Base-by-base conservation (phyloP, 352 stramenopile genomes). In the Phytopythium sindhum region DNA sequence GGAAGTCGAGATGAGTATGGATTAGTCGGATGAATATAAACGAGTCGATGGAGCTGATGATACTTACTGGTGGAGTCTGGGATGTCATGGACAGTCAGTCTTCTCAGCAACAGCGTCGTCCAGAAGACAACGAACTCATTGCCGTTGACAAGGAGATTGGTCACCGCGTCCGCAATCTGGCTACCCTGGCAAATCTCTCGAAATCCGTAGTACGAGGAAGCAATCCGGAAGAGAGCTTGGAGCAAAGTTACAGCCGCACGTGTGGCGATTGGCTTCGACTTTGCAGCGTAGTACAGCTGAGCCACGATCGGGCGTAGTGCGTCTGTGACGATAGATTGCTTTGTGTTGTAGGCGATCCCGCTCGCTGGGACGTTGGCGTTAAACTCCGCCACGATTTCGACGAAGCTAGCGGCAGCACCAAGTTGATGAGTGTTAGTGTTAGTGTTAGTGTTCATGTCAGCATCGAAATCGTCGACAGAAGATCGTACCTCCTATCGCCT, bases 91-190 rank as follows among this genome's bases (percentile, higher is more conserved):
- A 73, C 67, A 1, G 81, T 93, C 50, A 95, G 72, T 57, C 69
- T 74, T 44, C 86, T 74, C 28, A 95, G 59, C 23, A 95, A 47
- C 24, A 94, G 45, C 11, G 82, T 91, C 35, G 82, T 87, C 89
- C 89, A 97, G 60, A 96, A 96, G 11, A 96, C 81, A 15, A 86
- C 81, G 60, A 96, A 91, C 55, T 95, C 88, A 31, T 95, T 82
- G n/a, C 86, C 86, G 57, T 86, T 84, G 29, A 77, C 65, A 23
- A 97, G 64, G 29, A 95, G 64, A 29, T 93, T 90, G 0, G 81
- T 84, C 26, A 97, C 74, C 17, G 86, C 84, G 33, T 97, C 84
- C 1, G 88, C 77, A 17, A 97, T 78, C 48, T 95, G 84, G 4
- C 71, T 75, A 52, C 84, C 78, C 62, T 95, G 79, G 3, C 85